Evolutionary conservation across 768 basidiomycete genomes (phyloP), one percentile per base, ranked within the genome.

Genomic region (Macrolepiota fuliginosa): DNA sequence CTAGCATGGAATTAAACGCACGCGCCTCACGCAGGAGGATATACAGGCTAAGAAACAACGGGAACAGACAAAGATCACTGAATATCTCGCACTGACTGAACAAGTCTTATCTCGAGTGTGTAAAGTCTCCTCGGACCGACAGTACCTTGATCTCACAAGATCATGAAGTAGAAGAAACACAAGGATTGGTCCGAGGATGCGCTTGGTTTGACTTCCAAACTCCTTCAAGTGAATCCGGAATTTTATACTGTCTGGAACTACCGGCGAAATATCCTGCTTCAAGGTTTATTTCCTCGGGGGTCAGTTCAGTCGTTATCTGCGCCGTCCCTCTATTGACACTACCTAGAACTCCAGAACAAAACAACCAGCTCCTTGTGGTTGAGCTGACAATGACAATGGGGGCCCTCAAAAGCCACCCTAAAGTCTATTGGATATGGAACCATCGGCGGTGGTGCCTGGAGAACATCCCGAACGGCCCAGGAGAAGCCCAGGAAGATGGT

Each of bases 351-450:
- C 78, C 84, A 1, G 78, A 84, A 59, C 80, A 87, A 49, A 77
- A 87, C 37, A 88, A 94, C 55, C 72, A 80, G 10, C 53, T 89
- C 17, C 82, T 98, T 4, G 74, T 83, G 2, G 78, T 83, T 42
- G 97, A 99, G 61, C 76, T 99, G 29, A 75, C 81, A 1, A 82
- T 95, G 78, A 98, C 96, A 0, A 92, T 89, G 71, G 75, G 80
- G 3, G 87, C 90, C 5, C 82, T 99, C 47, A 90, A 91, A 68
- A 78, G 82, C 9, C 86, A 96, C 69, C 97, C 97, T 13, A 99
- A 98, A 71, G 89, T 97, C 19, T 99, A 99, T 72, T 94, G 92
- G 89, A 94, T 98, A 67, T 99, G 97, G 97, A 98, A 95, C 70
- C 95, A 99, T 68, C 86, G 97, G 40, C 80, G 88, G 67, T 98